Percentiles rank a stretch among this genome's conserved stretches.
Evolutionary conservation across 1,139 yeast genomes (phyloP).

Genomic region (Chernovozyma sophiae-reginae): DNA sequence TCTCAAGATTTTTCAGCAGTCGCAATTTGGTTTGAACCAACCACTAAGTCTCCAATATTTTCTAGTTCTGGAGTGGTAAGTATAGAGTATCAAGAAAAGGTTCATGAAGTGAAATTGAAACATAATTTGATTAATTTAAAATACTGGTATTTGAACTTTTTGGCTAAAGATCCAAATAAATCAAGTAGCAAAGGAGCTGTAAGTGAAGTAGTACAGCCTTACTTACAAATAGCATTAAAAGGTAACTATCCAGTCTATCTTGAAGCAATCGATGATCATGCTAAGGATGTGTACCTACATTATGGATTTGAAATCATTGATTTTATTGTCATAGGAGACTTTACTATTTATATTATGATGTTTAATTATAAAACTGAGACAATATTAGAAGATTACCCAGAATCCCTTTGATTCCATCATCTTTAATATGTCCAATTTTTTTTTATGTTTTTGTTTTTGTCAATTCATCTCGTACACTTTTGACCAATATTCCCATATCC

Average conservation of each 20-base stretch:
- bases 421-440: no score
- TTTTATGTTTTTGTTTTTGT: no score
- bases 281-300: conserved; percentile 8
- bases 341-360: conserved; percentile 2
- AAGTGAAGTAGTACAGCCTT: conserved; percentile 7
- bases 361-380: no score
- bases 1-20: conserved; percentile 9
- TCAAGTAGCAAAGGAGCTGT: conserved; percentile 7
- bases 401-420: no score
- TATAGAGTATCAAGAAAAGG: conserved; percentile 3
- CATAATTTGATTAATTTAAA: conserved; percentile 2
- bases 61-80: neutral
- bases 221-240: conserved; percentile 6
- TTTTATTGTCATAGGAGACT: no score
- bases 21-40: conserved; percentile 11
- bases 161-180: conserved; percentile 8
- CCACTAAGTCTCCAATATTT: conserved; percentile 1
- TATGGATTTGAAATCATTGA: conserved; percentile 9
- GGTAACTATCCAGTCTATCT: conserved; percentile 7
- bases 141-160: conserved; percentile 9
- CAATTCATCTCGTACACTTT: no score
- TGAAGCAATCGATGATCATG: conserved; percentile 9
- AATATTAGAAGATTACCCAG: no score
- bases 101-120: conserved; percentile 3
- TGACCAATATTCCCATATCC: no score